Evolutionary conservation across 169 alveolate species (phyloP).

Genomic region (Plasmodium chabaudi): DNA sequence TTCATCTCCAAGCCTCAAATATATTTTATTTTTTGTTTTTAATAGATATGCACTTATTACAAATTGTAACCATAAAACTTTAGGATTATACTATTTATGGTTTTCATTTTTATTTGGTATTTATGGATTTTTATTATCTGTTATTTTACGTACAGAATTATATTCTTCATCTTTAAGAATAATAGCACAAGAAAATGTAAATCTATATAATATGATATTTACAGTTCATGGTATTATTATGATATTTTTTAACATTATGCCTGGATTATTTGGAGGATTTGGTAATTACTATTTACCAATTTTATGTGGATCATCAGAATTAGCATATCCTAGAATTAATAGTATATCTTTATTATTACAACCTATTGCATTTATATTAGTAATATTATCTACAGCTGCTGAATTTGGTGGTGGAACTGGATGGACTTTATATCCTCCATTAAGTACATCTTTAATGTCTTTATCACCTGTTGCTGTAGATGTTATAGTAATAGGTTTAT

Average conservation of each 20-base stretch:
- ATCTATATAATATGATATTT: constrained; percentile 74
- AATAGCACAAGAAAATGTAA: constrained; percentile 70
- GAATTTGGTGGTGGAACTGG: constrained; percentile 73
- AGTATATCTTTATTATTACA: constrained; percentile 81
- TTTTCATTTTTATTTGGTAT: constrained; percentile 25
- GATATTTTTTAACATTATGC: constrained; percentile 86
- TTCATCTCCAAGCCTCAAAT: constrained; percentile 14
- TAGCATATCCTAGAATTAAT: constrained; percentile 85
- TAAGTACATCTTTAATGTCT: constrained; percentile 38
- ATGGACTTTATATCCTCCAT: constrained; percentile 75
- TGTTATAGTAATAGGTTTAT: constrained; percentile 31
- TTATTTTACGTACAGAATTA: constrained; percentile 38
- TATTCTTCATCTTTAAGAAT: constrained; percentile 56
- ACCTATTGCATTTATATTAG: constrained; percentile 54
- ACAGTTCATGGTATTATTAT: constrained; percentile 85
- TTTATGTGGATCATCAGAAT: constrained; percentile 84
- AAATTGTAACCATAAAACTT: constrained; percentile 27
- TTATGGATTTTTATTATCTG: constrained; percentile 10
- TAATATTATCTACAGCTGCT: constrained; percentile 43
- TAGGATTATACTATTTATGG: constrained; percentile 29
- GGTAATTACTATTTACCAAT: constrained; percentile 85
- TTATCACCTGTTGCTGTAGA: constrained; percentile 40
- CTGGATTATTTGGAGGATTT: constrained; percentile 86
- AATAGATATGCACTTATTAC: constrained; percentile 15
- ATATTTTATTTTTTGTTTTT: background rate